Percentiles rank a stretch among this genome's conserved stretches.
Conservation (phyloP, 2,329 filamentous ascomycete genomes). For the Calonectria henricotiae region DNA sequence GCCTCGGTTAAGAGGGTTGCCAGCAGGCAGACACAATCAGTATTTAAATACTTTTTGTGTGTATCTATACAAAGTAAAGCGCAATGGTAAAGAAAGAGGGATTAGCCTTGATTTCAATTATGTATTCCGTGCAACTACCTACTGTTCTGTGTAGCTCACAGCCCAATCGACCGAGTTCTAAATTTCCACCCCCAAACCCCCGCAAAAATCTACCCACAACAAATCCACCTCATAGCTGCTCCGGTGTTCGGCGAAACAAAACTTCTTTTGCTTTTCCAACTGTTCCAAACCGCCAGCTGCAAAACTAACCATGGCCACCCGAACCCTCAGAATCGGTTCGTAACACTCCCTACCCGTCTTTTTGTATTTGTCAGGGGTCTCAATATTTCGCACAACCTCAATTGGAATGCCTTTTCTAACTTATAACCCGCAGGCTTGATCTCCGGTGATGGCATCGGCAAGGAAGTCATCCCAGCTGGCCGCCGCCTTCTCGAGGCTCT, state of each 20-base stretch:
- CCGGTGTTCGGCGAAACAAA: slow-evolving; percentile 52
- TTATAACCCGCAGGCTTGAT: slow-evolving; percentile 81
- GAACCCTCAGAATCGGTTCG: slow-evolving; percentile 63
- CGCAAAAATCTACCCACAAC: slow-evolving; percentile 14
- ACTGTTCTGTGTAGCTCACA: neutral
- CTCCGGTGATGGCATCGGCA: slow-evolving; percentile 97
- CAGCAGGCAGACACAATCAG: too few relatives aligned
- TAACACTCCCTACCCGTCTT: neutral
- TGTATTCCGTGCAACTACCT: neutral
- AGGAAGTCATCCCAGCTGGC: slow-evolving; percentile 97
- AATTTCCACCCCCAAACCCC: neutral
- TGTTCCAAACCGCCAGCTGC: slow-evolving; percentile 46
- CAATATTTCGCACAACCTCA: slow-evolving; percentile 11
- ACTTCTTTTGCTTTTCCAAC: slow-evolving; percentile 42
- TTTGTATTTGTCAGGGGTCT: neutral
- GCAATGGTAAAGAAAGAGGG: too few relatives aligned
- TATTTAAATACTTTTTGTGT: too few relatives aligned
- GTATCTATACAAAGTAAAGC: too few relatives aligned
- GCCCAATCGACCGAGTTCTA: slow-evolving; percentile 1
- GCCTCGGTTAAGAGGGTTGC: too few relatives aligned
- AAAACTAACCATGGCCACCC: slow-evolving; percentile 58
- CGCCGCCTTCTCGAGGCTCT: slow-evolving; percentile 94
- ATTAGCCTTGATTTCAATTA: neutral
- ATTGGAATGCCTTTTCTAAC: neutral
- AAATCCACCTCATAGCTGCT: slow-evolving; percentile 34